These are phyloP conservation scores for Pouteria glomerata DNA, from an alignment of 148 eudicot species.

Conservation along the genomic window DNA sequence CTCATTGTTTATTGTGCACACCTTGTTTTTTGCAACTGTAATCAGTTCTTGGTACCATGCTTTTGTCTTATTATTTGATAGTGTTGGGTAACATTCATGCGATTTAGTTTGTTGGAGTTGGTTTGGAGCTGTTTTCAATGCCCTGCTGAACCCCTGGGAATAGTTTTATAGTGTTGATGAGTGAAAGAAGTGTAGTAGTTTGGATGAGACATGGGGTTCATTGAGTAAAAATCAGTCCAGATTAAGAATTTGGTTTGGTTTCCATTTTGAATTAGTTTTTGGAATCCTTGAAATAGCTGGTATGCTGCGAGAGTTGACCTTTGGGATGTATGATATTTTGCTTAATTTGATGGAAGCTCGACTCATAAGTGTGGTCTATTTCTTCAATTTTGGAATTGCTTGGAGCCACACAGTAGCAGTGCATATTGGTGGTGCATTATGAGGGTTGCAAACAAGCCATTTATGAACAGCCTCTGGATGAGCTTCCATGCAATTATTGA, in stretches of 20 bases:
- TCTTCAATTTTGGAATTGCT: not conserved
- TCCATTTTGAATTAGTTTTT: not conserved
- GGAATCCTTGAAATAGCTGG: constrained; percentile 2
- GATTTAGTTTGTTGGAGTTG: not conserved
- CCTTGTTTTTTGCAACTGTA: not conserved
- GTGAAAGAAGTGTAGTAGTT: not conserved
- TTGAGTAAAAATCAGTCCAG: not conserved
- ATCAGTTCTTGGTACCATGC: not conserved
- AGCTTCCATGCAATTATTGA: not conserved
- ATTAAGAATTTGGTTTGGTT: not conserved
- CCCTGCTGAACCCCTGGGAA: not conserved
- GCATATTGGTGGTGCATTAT: not conserved
- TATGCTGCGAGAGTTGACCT: not conserved
- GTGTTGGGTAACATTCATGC: not conserved
- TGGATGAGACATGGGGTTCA: not conserved
- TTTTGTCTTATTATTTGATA: not conserved
- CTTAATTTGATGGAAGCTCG: not conserved
- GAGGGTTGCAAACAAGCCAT: not conserved
- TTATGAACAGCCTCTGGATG: constrained; percentile 9
- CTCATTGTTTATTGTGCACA: not conserved
- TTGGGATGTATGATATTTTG: not conserved
- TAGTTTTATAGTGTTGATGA: not conserved
- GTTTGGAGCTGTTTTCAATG: not conserved
- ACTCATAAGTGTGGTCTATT: not conserved
- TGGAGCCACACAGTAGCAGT: not conserved